Conservation (phyloP, 768 basidiomycete species). For the Mycena leptocephala region DNA sequence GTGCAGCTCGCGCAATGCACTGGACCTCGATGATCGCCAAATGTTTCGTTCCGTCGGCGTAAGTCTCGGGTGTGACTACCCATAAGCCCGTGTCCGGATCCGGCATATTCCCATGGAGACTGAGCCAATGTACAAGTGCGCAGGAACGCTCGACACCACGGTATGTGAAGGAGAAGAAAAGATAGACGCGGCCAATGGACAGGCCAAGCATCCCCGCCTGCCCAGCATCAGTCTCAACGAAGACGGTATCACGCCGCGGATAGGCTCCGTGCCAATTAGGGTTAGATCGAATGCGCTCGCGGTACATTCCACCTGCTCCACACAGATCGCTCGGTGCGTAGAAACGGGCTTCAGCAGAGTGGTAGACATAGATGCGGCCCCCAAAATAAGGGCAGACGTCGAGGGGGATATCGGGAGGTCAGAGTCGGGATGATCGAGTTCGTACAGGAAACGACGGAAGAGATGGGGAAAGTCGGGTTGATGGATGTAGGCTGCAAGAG, state of each 20-base stretch:
- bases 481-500: slow-evolving; percentile 38
- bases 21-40: slow-evolving; percentile 45
- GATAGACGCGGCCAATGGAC: slow-evolving; percentile 25
- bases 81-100: slow-evolving; percentile 24
- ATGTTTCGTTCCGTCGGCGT: background rate
- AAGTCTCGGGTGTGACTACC: slow-evolving; percentile 29
- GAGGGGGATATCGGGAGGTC: background rate
- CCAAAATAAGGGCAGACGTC: background rate
- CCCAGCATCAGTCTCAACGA: background rate
- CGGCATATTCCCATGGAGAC: slow-evolving; percentile 13
- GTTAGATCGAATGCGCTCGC: slow-evolving; percentile 1
- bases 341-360: background rate
- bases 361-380: background rate
- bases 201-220: slow-evolving; percentile 24
- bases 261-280: background rate
- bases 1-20: slow-evolving; percentile 46
- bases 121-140: slow-evolving; percentile 36
- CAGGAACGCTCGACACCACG: slow-evolving; percentile 23
- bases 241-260: slow-evolving; percentile 1
- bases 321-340: slow-evolving; percentile 13
- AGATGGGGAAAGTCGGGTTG: slow-evolving; percentile 22
- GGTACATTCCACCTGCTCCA: slow-evolving; percentile 4
- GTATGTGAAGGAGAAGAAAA: slow-evolving; percentile 40
- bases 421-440: background rate
- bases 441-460: slow-evolving; percentile 1